Percentiles rank a stretch among this genome's conserved stretches.
phyloP scores from a whole-genome alignment of 345 rosid species.

The Salix arbutifolia region DNA sequence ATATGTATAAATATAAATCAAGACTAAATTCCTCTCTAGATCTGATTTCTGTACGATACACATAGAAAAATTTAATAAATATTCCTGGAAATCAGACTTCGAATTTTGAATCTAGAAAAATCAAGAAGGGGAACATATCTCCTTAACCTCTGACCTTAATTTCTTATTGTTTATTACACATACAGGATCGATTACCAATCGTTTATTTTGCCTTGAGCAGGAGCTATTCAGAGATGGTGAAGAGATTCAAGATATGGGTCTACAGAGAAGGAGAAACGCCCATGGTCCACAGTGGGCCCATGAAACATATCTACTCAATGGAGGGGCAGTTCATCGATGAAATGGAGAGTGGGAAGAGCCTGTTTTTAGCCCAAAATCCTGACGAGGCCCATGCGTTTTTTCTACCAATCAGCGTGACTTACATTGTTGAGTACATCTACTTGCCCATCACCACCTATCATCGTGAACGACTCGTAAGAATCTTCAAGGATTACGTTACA shows the following conservation, averaged over 20 bases:
- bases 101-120: too few species aligned
- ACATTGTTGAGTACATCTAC: slow-evolving; percentile 28
- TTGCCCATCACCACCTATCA: slow-evolving; percentile 23
- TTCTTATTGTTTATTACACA: neutral
- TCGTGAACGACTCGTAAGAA: slow-evolving; percentile 17
- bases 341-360: slow-evolving; percentile 28
- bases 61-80: too few species aligned
- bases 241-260: slow-evolving; percentile 50
- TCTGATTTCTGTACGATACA: too few species aligned
- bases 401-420: slow-evolving; percentile 41
- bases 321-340: slow-evolving; percentile 59
- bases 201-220: neutral
- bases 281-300: slow-evolving; percentile 37
- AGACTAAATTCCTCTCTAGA: too few species aligned
- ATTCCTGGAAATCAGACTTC: too few species aligned
- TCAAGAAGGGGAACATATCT: too few species aligned
- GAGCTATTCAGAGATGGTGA: slow-evolving; percentile 52
- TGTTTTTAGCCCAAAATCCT: slow-evolving; percentile 35
- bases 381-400: slow-evolving; percentile 47
- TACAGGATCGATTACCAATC: neutral
- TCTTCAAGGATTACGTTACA: slow-evolving; percentile 35
- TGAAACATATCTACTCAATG: slow-evolving; percentile 38
- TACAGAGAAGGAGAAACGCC: slow-evolving; percentile 51
- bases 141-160: too few species aligned
- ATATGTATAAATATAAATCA: too few species aligned